A percentile compares a stretch with the other conserved stretches of the same genome.
These are phyloP conservation scores for Hyphopichia buzzinii DNA, from an alignment of 1,139 yeast species.

Conservation along the genomic window DNA sequence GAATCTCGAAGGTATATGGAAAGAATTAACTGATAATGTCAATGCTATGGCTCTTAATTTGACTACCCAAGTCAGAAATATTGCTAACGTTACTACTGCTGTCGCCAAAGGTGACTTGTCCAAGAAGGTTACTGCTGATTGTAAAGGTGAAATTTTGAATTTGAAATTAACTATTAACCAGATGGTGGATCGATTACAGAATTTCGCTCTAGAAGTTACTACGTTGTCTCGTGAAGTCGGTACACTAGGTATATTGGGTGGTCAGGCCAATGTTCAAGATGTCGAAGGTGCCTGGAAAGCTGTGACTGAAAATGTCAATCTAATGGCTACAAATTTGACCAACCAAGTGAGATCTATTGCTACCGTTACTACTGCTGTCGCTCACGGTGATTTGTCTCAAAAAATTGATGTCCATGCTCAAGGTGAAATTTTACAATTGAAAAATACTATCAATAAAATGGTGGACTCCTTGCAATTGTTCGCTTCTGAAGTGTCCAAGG, in stretches of 20 bases:
- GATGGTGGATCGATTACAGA: conserved; percentile 86
- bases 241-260: conserved; percentile 85
- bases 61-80: conserved; percentile 85
- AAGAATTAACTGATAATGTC: conserved; percentile 83
- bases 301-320: conserved; percentile 82
- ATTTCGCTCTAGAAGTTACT: conserved; percentile 86
- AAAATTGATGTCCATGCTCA: conserved; percentile 89
- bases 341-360: conserved; percentile 90
- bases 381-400: conserved; percentile 85
- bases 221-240: conserved; percentile 87
- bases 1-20: conserved; percentile 87
- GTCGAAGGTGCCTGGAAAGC: conserved; percentile 96
- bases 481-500: conserved; percentile 85
- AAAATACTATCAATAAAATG: conserved; percentile 83
- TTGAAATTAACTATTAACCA: conserved; percentile 77
- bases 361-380: conserved; percentile 88
- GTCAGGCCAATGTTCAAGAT: conserved; percentile 88
- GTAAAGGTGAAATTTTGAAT: conserved; percentile 83
- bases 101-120: conserved; percentile 89
- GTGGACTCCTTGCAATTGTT: conserved; percentile 86
- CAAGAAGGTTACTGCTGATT: conserved; percentile 83
- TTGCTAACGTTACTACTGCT: conserved; percentile 88
- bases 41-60: conserved; percentile 88
- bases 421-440: conserved; percentile 77
- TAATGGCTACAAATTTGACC: conserved; percentile 86